These are phyloP conservation scores for Plicaturopsis crispa DNA, from an alignment of 768 basidiomycete species.

Conservation along the genomic window DNA sequence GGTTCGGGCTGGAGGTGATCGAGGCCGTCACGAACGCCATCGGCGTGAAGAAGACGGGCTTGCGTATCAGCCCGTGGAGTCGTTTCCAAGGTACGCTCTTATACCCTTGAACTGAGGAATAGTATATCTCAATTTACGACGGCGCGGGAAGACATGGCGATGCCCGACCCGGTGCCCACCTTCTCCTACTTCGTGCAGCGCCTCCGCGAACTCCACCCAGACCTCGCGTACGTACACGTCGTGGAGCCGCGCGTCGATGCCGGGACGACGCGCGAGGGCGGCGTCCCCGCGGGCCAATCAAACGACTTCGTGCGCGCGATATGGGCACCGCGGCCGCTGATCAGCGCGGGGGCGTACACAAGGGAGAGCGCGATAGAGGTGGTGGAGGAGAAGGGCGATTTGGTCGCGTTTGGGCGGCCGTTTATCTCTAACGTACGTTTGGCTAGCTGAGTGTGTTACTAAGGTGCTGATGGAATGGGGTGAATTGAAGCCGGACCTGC, in stretches of 20 bases:
- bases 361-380: constrained; percentile 22
- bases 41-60: constrained; percentile 31
- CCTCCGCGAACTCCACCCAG: constrained; percentile 16
- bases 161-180: constrained; percentile 18
- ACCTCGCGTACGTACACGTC: constrained; percentile 30
- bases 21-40: constrained; percentile 28
- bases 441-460: too few species aligned
- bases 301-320: constrained; percentile 30
- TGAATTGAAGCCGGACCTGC: constrained; percentile 27
- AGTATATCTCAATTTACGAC: too few species aligned
- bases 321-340: constrained; percentile 24
- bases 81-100: constrained; percentile 13
- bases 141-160: constrained; percentile 24
- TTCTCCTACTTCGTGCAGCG: constrained; percentile 19
- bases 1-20: constrained; percentile 36
- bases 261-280: not conserved
- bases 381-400: constrained; percentile 22
- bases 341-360: constrained; percentile 28
- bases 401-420: constrained; percentile 28
- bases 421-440: constrained; percentile 35
- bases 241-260: constrained; percentile 15
- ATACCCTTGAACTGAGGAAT: constrained; percentile 15
- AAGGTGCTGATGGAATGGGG: constrained; percentile 19
- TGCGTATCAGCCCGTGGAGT: constrained; percentile 34
- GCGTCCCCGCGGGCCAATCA: constrained; percentile 6